Evolutionary conservation across 345 rosid genomes (phyloP).

Genomic region (Microcos paniculata): DNA sequence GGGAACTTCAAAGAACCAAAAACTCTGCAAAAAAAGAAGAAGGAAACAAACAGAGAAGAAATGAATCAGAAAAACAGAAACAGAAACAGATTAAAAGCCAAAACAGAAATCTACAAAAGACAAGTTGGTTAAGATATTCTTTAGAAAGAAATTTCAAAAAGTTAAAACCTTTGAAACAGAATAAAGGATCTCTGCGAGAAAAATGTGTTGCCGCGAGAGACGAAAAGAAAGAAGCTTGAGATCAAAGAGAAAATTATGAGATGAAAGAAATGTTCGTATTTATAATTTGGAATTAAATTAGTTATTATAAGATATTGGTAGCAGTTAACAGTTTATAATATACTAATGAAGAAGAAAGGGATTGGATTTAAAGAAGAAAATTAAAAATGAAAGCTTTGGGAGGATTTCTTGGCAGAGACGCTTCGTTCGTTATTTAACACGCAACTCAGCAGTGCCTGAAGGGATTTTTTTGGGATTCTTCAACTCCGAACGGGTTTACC

Average conservation of each 20-base stretch:
- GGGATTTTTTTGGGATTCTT: conserved; percentile 30
- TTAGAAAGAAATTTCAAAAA: conserved; percentile 9
- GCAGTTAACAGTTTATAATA: background rate
- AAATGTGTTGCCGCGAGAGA: background rate
- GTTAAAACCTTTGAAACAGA: conserved; percentile 21
- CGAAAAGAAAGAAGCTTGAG: conserved; percentile 36
- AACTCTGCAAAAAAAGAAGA: background rate
- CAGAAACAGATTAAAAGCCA: background rate
- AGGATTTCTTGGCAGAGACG: conserved; percentile 54
- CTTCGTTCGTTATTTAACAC: conserved; percentile 19
- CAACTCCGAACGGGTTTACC: conserved; percentile 17
- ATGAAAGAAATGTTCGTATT: background rate
- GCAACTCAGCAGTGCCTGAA: conserved; percentile 10
- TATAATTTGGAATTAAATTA: background rate
- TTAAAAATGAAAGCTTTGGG: conserved; percentile 3
- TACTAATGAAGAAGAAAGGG: background rate
- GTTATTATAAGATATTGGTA: background rate
- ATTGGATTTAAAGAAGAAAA: conserved; percentile 4
- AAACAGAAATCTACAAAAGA: background rate
- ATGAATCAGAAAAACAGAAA: background rate
- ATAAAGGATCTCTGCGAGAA: conserved; percentile 27
- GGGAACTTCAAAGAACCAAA: background rate
- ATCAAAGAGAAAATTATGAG: conserved; percentile 16
- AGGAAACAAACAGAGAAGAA: too few species aligned
- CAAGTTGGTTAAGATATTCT: background rate